Conservation (phyloP, 2,329 filamentous ascomycete genomes). For the Hymenoscyphus albidus region DNA sequence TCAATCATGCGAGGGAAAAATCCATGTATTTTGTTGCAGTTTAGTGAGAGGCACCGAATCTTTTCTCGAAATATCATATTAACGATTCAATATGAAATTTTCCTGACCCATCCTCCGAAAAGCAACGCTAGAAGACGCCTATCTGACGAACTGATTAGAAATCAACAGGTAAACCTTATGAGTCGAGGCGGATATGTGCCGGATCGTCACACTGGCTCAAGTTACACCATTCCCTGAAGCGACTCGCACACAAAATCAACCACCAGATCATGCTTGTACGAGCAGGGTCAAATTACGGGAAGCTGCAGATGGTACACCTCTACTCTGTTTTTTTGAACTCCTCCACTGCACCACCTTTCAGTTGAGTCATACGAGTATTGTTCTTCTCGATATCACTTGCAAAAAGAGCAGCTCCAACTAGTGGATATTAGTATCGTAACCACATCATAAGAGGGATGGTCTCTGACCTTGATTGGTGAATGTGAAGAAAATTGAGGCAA, state of each 20-base stretch:
- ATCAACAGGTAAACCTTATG: not conserved
- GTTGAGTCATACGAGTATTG: constrained; percentile 29
- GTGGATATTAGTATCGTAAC: constrained; percentile 3
- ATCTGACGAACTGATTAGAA: not conserved
- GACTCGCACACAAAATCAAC: constrained; percentile 12
- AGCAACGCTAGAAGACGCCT: constrained; percentile 2
- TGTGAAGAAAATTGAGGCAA: constrained; percentile 77
- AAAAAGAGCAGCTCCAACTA: constrained; percentile 90
- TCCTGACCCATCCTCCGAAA: not conserved
- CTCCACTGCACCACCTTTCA: constrained; percentile 17
- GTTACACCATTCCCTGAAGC: constrained; percentile 16
- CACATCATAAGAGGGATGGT: not conserved
- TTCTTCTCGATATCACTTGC: constrained; percentile 72
- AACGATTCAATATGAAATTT: not conserved
- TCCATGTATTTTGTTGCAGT: not conserved
- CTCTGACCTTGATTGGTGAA: constrained; percentile 76
- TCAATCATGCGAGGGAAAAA: not conserved
- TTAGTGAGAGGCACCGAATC: not conserved
- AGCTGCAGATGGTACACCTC: constrained; percentile 17
- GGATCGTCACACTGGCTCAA: constrained; percentile 15
- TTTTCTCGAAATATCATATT: not conserved
- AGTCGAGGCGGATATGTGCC: not conserved
- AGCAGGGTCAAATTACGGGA: constrained; percentile 22
- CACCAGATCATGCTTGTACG: constrained; percentile 19
- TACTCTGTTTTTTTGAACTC: constrained; percentile 23